A percentile compares a stretch with the other conserved stretches of the same genome.
Evolutionary conservation across 192 early-diverging fungal species (phyloP).

Genomic region (Backusella tarrabulga): DNA sequence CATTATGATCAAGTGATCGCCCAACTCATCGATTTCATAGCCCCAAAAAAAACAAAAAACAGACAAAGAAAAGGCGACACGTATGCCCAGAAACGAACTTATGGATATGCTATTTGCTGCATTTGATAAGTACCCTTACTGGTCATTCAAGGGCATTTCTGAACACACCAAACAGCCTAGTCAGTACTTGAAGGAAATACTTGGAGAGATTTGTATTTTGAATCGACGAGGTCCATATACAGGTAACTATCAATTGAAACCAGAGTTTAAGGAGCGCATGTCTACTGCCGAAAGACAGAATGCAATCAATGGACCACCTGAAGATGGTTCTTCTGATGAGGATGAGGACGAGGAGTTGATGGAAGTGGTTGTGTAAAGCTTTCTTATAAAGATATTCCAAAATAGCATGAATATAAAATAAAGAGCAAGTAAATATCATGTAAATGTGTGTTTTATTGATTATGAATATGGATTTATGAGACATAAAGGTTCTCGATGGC

Average conservation of each 20-base stretch:
- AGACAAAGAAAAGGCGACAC: constrained; percentile 71
- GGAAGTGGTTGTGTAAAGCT: background rate
- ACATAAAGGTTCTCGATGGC: background rate
- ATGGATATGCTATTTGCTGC: constrained; percentile 79
- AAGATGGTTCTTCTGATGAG: constrained; percentile 16
- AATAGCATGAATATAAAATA: background rate
- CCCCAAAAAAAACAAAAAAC: constrained; percentile 27
- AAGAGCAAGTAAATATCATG: background rate
- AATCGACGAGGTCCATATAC: constrained; percentile 83
- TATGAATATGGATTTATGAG: background rate
- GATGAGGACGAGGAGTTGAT: constrained; percentile 19
- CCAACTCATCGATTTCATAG: background rate
- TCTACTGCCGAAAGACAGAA: constrained; percentile 35
- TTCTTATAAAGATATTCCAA: background rate
- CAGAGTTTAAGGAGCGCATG: constrained; percentile 66
- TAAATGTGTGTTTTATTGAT: background rate
- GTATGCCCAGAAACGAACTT: constrained; percentile 82
- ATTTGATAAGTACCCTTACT: constrained; percentile 81
- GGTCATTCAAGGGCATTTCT: constrained; percentile 80
- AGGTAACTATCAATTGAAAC: constrained; percentile 81
- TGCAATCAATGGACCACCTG: background rate
- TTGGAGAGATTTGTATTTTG: constrained; percentile 75
- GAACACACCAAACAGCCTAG: constrained; percentile 82
- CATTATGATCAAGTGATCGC: background rate
- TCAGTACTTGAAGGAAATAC: constrained; percentile 80